phyloP scores from a whole-genome alignment of 2,329 filamentous ascomycete species.

The Rhynchosporium graminicola region DNA sequence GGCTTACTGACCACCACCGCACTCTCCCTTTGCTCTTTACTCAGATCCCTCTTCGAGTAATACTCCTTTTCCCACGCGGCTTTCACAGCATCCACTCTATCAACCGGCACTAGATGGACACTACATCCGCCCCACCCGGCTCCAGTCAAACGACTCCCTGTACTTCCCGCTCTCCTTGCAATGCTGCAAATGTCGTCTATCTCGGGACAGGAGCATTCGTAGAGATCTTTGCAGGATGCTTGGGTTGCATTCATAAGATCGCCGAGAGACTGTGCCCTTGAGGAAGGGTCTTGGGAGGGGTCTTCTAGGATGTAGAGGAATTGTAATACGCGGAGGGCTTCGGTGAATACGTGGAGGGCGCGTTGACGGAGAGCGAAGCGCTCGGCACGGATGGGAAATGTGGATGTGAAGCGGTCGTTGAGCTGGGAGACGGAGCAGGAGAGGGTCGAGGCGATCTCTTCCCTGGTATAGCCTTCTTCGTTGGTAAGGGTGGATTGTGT shows the following conservation, averaged over 20 bases:
- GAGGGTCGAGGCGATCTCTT: conserved; percentile 76
- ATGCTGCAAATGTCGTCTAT: conserved; percentile 87
- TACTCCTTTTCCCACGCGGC: conserved; percentile 79
- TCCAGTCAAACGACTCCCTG: conserved; percentile 84
- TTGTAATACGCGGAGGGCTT: conserved; percentile 80
- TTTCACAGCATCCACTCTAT: conserved; percentile 77
- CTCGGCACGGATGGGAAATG: conserved; percentile 86
- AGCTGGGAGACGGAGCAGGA: conserved; percentile 70
- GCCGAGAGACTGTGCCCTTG: conserved; percentile 57
- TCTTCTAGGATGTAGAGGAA: conserved; percentile 79
- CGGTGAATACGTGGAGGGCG: conserved; percentile 85
- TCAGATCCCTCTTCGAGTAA: conserved; percentile 67
- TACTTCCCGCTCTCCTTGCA: conserved; percentile 74
- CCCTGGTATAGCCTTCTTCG: conserved; percentile 82
- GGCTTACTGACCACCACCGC: conserved; percentile 91
- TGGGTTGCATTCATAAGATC: conserved; percentile 88
- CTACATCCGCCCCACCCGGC: conserved; percentile 97
- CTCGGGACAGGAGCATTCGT: conserved; percentile 90
- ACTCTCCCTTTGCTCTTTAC: conserved; percentile 69
- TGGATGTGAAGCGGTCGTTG: conserved; percentile 76
- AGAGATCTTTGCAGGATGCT: conserved; percentile 79
- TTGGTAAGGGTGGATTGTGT: conserved; percentile 71
- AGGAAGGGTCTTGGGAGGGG: conserved; percentile 41
- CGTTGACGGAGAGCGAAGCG: conserved; percentile 86
- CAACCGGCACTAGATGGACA: conserved; percentile 85